These are phyloP conservation scores for Salix purpurea DNA, from an alignment of 345 rosid genomes.

Conservation along the genomic window DNA sequence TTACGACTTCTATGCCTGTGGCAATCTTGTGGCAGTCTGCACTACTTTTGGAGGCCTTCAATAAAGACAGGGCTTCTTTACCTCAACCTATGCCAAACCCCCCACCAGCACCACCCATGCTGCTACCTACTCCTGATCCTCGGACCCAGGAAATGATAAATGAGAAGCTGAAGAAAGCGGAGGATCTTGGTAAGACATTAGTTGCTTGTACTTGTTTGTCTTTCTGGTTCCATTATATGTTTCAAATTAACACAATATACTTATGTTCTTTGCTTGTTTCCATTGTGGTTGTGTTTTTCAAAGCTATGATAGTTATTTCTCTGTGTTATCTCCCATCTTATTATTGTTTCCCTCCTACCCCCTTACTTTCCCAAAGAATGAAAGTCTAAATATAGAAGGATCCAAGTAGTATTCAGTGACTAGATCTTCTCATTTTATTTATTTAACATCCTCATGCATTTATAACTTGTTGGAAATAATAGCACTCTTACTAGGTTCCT, in stretches of 20 bases:
- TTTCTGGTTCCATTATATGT: background rate
- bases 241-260: background rate
- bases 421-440: background rate
- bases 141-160: slow-evolving; percentile 97
- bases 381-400: background rate
- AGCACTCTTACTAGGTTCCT: background rate
- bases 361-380: background rate
- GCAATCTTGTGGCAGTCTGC: slow-evolving; percentile 49
- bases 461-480: background rate
- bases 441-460: background rate
- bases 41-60: slow-evolving; percentile 95
- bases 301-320: background rate
- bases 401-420: background rate
- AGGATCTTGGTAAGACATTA: slow-evolving; percentile 74
- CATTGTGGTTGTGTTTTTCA: background rate
- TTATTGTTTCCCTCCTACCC: background rate
- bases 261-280: background rate
- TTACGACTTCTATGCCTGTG: background rate
- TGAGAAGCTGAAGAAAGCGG: slow-evolving; percentile 95
- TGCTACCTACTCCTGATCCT: slow-evolving; percentile 69
- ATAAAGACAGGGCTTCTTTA: slow-evolving; percentile 92
- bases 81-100: slow-evolving; percentile 82
- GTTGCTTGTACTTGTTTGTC: background rate
- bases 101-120: slow-evolving; percentile 65
- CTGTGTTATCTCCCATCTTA: background rate